These are phyloP conservation scores for Blastomyces percursus DNA, from an alignment of 2,329 filamentous ascomycete species.

Conservation along the genomic window DNA sequence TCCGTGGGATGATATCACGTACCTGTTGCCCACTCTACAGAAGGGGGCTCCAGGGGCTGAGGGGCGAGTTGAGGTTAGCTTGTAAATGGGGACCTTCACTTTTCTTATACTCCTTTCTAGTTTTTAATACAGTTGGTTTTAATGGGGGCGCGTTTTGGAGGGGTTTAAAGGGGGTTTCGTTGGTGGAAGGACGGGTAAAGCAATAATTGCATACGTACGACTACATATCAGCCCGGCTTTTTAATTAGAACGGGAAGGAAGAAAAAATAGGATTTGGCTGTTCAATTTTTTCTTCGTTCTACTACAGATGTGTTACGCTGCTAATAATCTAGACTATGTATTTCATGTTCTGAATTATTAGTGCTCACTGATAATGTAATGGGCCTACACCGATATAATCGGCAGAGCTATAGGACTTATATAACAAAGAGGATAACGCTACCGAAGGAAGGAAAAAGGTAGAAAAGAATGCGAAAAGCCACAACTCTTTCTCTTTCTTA, in stretches of 20 bases:
- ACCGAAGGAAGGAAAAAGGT: too few relatives aligned
- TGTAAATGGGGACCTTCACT: slow-evolving; percentile 36
- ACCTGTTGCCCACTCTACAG: slow-evolving; percentile 72
- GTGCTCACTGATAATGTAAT: too few relatives aligned
- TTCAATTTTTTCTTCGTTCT: background rate
- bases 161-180: too few relatives aligned
- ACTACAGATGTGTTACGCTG: too few relatives aligned
- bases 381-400: too few relatives aligned
- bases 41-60: slow-evolving; percentile 62
- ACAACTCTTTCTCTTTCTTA: too few relatives aligned
- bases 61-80: slow-evolving; percentile 80
- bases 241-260: background rate
- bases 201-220: background rate
- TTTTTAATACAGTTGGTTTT: background rate
- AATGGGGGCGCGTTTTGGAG: background rate
- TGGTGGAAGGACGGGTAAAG: background rate
- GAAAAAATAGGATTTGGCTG: background rate
- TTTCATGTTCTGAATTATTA: too few relatives aligned
- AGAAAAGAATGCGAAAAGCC: too few relatives aligned
- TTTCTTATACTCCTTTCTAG: background rate
- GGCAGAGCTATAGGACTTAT: too few relatives aligned
- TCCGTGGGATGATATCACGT: slow-evolving; percentile 98
- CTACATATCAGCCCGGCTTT: background rate
- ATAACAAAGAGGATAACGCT: too few relatives aligned
- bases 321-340: too few relatives aligned